Base-by-base conservation (phyloP, 1,284 basidiomycete species). In the Coriolopsis trogii region DNA sequence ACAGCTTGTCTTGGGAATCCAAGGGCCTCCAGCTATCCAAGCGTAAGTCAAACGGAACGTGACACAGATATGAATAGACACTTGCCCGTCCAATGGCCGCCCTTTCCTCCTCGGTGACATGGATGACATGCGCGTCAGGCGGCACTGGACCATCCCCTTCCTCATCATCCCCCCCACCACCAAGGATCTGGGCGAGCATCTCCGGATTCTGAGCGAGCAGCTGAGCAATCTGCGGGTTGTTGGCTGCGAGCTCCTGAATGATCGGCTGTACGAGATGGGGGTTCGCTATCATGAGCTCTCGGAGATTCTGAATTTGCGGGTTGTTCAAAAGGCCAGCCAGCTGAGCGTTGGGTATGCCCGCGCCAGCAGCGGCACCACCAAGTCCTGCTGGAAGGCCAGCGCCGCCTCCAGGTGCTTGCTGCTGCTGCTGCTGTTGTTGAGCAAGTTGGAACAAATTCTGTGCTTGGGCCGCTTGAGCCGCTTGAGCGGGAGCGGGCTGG, bases 401-500 rank as follows among this genome's bases (percentile, higher is more conserved):
- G 10, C 31, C 61, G 13, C 58, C 60, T 8, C 45, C 63, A 13
- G 50, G 54, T 15, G 68, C 67, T 10, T 64, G 68, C 44, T 74
- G 74, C 48, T 77, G 75, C 57, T 84, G 82, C 53, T 84, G 84
- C 38, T 85, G 85, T 51, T 88, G 87, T 53, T 89, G 86, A 10
- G 88, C 87, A 49, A 89, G 79, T 84, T 91, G 88, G 70, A 93
- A 93, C 23, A 93, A 76, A 64, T 93, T 93, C 62, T 89, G 87
- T 15, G 74, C 70, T 38, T 69, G 58, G 10, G 71, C 62, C 29
- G 78, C 64, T 31, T 69, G 63, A 10, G 70, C 53, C 20, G 69
- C 64, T 12, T 70, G 66, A 48, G 70, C 71, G 31, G 36, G 46
- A 8, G 74, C 63, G 15, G 74, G 63, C 25, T 70, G 61, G 9